phyloP scores from a whole-genome alignment of 768 basidiomycete species.

The Kwoniella heveanensis region DNA sequence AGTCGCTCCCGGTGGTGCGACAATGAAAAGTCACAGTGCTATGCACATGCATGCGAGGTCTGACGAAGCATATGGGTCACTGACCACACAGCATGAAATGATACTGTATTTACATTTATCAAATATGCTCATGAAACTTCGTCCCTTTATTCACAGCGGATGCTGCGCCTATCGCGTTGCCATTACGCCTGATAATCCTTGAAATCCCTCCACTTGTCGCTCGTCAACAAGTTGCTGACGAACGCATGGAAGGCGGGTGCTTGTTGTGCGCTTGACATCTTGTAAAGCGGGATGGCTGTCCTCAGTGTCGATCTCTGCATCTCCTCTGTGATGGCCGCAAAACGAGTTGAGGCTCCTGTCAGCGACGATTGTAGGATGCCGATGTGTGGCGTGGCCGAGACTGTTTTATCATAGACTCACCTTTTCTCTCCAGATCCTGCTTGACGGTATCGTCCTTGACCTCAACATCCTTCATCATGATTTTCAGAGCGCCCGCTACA shows the following conservation, averaged over 20 bases:
- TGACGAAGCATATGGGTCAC: background rate
- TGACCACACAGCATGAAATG: too few species aligned
- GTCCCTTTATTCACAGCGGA: too few species aligned
- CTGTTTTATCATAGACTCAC: constrained; percentile 26
- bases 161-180: too few species aligned
- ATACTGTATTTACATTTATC: too few species aligned
- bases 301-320: constrained; percentile 86
- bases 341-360: too few species aligned
- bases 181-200: constrained; percentile 45
- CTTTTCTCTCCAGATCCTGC: constrained; percentile 86
- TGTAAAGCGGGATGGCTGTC: constrained; percentile 82
- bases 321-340: too few species aligned
- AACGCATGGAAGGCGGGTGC: constrained; percentile 76
- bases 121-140: too few species aligned
- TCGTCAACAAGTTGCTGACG: constrained; percentile 61
- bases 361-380: too few species aligned
- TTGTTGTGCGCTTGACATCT: constrained; percentile 66
- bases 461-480: constrained; percentile 78
- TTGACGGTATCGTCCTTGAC: constrained; percentile 87
- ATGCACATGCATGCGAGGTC: background rate
- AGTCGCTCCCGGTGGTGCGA: too few species aligned
- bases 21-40: background rate
- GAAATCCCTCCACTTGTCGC: constrained; percentile 48
- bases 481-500: constrained; percentile 73
- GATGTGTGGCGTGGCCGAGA: too few species aligned